A percentile compares a stretch with the other conserved stretches of the same genome.
These are phyloP conservation scores for Phaffomyces thermotolerans DNA, from an alignment of 805 yeast genomes.

Conservation along the genomic window DNA sequence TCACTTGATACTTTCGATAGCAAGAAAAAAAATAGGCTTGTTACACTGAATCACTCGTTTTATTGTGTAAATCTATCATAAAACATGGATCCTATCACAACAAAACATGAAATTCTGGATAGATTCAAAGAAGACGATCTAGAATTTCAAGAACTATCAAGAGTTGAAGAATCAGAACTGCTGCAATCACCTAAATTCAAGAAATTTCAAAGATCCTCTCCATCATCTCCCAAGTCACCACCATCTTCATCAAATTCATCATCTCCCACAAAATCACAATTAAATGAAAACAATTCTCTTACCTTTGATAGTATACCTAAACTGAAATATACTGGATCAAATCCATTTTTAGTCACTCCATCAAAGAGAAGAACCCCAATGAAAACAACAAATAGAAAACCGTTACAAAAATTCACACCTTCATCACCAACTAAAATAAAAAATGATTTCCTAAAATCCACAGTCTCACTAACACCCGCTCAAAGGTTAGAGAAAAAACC, in stretches of 20 bases:
- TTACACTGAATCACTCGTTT: too few species aligned
- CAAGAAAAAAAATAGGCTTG: too few species aligned
- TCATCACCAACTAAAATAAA: conserved; percentile 1
- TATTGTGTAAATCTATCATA: background rate
- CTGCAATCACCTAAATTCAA: conserved; percentile 22
- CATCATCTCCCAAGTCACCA: conserved; percentile 16
- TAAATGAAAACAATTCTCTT: conserved; percentile 9
- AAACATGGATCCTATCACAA: conserved; percentile 11
- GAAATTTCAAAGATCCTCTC: conserved; percentile 17
- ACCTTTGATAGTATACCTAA: conserved; percentile 18
- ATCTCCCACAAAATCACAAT: conserved; percentile 12
- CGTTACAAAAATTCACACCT: conserved; percentile 1
- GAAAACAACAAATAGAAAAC: conserved; percentile 10
- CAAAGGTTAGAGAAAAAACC: conserved; percentile 40
- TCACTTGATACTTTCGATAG: too few species aligned
- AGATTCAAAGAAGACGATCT: conserved; percentile 20
- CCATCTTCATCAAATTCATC: conserved; percentile 2
- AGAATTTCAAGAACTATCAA: conserved; percentile 18
- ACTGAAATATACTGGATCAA: conserved; percentile 11
- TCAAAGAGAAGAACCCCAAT: conserved; percentile 14
- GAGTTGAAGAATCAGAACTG: conserved; percentile 21
- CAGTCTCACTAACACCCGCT: conserved; percentile 38
- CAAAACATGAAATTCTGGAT: conserved; percentile 18
- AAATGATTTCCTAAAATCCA: background rate
- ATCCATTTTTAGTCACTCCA: conserved; percentile 17